Evolutionary conservation across 192 early-diverging fungal genomes (phyloP), one percentile per base, ranked within the genome.

Genomic region (Chytriomyces sp.): DNA sequence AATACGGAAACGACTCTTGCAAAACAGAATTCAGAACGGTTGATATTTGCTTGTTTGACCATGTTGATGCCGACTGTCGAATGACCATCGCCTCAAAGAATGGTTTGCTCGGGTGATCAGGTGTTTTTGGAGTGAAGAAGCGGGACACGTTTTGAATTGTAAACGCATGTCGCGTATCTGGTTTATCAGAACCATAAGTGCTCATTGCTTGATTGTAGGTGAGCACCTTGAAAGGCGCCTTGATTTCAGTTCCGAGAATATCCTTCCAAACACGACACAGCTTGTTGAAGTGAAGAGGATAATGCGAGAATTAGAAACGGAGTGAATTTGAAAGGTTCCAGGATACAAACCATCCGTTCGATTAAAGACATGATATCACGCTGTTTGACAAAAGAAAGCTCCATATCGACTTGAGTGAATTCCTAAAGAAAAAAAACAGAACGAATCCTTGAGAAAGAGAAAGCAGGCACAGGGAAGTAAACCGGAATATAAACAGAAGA

Each of bases 351-450:
- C 64, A 96, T 79, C 20, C 84, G 85, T 82, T 97, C 93, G n/a
- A 94, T 82, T 3, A 95, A 67, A 7, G 43, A 63, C 79, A 91
- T 93, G 43, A 97, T 89, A 79, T 94, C 91, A 6, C 83, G 72
- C 62, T 88, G 87, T 50, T 84, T 83, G 11, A 91, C 87, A 88
- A 96, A 97, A 13, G 92, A 91, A 84, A 97, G 91, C 78, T 97
- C 96, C 44, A 97, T 49, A 86, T 97, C 96, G 62, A 97, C 88
- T 82, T 97, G 96, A 5, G 94, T 97, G 71, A 97, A 97, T 79
- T 97, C 96, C 53, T 57, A 20, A 18, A 3, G 3, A 57, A 57
- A 57, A 20, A 35, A 35, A 2, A 35, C 0, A 35, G 1, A 35
- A 35, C 28, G 2, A 35, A 35, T 35, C 28, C 28, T 35, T 35